phyloP scores from a whole-genome alignment of 352 stramenopile species.

The Phytophthora idaei region DNA sequence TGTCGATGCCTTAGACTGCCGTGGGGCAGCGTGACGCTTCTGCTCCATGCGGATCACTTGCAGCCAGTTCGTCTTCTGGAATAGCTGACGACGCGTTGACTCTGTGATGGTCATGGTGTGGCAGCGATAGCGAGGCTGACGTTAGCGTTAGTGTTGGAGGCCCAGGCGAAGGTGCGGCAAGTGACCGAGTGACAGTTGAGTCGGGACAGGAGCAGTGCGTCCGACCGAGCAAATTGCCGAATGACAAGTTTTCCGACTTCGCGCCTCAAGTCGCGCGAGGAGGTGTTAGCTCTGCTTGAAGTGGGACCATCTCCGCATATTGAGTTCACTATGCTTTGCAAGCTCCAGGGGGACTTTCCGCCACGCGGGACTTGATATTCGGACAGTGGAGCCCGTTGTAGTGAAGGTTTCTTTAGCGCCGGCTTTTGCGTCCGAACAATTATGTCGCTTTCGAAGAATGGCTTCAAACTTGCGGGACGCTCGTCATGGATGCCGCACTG shows the following conservation, averaged over 20 bases:
- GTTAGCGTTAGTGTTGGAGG: slow-evolving; percentile 1
- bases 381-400: slow-evolving; percentile 8
- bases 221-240: slow-evolving; percentile 31
- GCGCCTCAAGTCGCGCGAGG: slow-evolving; percentile 15
- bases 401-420: slow-evolving; percentile 7
- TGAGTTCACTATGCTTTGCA: slow-evolving; percentile 8
- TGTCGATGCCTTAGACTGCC: background rate
- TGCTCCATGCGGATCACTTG: slow-evolving; percentile 36
- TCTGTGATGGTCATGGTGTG: slow-evolving; percentile 30
- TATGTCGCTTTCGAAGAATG: slow-evolving; percentile 14
- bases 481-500: background rate
- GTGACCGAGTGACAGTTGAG: slow-evolving; percentile 5
- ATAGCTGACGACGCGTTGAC: slow-evolving; percentile 27
- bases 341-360: slow-evolving; percentile 4
- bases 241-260: slow-evolving; percentile 19
- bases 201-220: slow-evolving; percentile 22
- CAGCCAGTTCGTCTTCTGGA: slow-evolving; percentile 15
- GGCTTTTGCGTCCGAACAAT: slow-evolving; percentile 11
- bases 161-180: background rate
- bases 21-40: slow-evolving; percentile 22
- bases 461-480: slow-evolving; percentile 12
- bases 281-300: slow-evolving; percentile 21
- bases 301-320: slow-evolving; percentile 16
- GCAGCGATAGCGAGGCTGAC: background rate
- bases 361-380: slow-evolving; percentile 15